Evolutionary conservation across 1,284 basidiomycete genomes (phyloP), one percentile per base, ranked within the genome.

Genomic region (Ganoderma lucidum): DNA sequence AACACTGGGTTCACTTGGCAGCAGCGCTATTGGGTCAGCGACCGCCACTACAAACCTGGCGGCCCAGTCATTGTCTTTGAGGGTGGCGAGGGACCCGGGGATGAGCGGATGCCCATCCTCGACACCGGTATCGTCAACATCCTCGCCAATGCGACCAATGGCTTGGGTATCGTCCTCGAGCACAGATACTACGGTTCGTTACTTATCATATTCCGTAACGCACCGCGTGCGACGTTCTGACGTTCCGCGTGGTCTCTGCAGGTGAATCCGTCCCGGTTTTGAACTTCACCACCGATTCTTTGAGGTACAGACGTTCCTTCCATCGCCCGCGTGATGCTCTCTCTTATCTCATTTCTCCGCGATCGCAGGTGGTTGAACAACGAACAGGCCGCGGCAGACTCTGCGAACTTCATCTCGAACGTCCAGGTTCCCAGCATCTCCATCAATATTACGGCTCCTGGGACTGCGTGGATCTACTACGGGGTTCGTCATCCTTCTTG

Each of bases 391-490:
- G 88, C 95, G 1, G 92, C 95, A 28, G 97, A 99, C 82, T 95
- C 93, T 64, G 96, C 96, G 2, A 88, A 93, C 79, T 98, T 99
- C 78, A 95, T 98, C 85, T 83, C 86, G 9, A 87, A 91, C 69
- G 89, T 98, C 78, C 86, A 90, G 73, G 92, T 97, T 66, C 81
- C 86, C 1, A 91, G 92, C 2, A 87, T 96, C 41, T 82, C 89
- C 5, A 88, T 92, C 68, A 86, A 92, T 71, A 76, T 94, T 65
- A 90, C 90, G 3, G 87, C 90, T 5, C 88, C 87, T 94, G 93
- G 88, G 84, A 98, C 64, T 93, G 90, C 78, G 96, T 97, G 72
- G 90, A 95, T 99, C 73, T 97, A 97, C 80, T 98, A 98, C 77
- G 97, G 97, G 48, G 95, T 92, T 80, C 51, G 83, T 77, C 19